A percentile compares a stretch with the other conserved stretches of the same genome.
Conservation (phyloP, 2,329 filamentous ascomycete genomes). For the Scopulariopsis brevicaulis region DNA sequence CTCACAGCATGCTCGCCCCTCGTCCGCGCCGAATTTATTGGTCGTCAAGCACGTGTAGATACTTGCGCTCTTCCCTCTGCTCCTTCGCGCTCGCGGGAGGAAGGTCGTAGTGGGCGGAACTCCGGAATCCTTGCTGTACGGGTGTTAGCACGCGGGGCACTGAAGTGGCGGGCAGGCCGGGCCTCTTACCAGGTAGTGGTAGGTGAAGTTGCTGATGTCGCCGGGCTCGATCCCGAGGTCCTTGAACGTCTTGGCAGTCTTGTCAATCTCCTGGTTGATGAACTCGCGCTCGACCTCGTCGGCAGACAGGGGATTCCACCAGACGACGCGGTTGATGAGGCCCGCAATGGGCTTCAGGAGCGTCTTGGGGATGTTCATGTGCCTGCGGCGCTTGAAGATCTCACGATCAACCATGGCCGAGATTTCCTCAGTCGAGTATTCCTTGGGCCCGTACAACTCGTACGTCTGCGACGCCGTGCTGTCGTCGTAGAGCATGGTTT, state of each 20-base stretch:
- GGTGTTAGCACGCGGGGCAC: conserved; percentile 2
- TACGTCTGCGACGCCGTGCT: conserved; percentile 81
- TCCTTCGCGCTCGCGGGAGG: conserved; percentile 92
- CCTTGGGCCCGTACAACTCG: conserved; percentile 86
- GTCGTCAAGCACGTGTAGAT: conserved; percentile 85
- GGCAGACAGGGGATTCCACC: conserved; percentile 76
- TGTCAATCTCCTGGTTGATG: conserved; percentile 85
- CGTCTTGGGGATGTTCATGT: conserved; percentile 81
- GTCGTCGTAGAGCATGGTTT: conserved; percentile 86
- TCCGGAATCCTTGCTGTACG: conserved; percentile 75
- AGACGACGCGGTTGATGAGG: conserved; percentile 69
- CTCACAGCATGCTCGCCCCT: background rate
- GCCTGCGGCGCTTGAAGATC: conserved; percentile 79
- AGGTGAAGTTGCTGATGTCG: conserved; percentile 78
- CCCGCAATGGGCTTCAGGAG: conserved; percentile 66
- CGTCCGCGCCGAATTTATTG: conserved; percentile 39
- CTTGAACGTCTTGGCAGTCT: conserved; percentile 86
- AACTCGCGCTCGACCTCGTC: conserved; percentile 90
- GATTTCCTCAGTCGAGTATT: conserved; percentile 85
- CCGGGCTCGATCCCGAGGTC: conserved; percentile 84
- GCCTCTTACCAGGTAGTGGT: conserved; percentile 75
- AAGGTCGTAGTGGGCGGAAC: conserved; percentile 79
- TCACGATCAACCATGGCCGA: conserved; percentile 81
- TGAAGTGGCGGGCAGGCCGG: background rate
- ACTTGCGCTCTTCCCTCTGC: conserved; percentile 91